Conservation (phyloP, 208 protist genomes). For the Acanthamoeba castellanii region DNA sequence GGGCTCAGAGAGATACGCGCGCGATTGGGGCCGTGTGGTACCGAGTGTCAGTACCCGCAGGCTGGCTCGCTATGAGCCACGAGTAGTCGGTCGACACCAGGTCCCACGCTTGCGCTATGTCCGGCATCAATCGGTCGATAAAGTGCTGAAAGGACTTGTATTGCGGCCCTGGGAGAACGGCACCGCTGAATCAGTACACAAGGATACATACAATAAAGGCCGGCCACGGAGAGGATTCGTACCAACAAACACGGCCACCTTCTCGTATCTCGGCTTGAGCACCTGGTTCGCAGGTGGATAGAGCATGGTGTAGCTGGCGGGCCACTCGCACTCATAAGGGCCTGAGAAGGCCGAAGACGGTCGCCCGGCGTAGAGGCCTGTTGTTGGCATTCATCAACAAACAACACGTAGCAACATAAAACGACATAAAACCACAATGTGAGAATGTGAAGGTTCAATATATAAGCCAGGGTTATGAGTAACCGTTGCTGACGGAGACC, state of each 20-base stretch:
- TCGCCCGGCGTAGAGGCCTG: not conserved
- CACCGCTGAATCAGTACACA: not conserved
- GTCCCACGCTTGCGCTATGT: constrained; percentile 42
- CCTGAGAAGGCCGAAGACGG: not conserved
- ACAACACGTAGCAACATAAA: too few species aligned
- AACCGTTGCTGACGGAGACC: not conserved
- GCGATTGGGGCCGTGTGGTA: not conserved
- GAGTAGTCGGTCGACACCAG: not conserved
- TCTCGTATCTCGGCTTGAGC: not conserved
- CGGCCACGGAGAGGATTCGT: not conserved
- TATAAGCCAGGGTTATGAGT: not conserved
- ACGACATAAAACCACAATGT: not conserved
- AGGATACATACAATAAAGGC: not conserved
- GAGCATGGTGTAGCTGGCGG: constrained; percentile 22
- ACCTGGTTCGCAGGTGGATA: not conserved
- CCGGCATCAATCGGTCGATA: constrained; percentile 37
- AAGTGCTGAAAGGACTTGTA: constrained; percentile 2
- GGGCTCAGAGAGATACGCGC: not conserved
- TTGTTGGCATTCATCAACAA: too few species aligned
- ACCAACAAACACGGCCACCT: constrained; percentile 1
- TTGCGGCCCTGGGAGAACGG: not conserved
- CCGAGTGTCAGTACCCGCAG: not conserved
- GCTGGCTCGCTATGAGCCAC: not conserved
- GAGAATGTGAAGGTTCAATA: not conserved
- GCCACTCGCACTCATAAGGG: constrained; percentile 18